Conservation (phyloP, 1,139 yeast genomes). For the Debaryomyces singareniensis region DNA sequence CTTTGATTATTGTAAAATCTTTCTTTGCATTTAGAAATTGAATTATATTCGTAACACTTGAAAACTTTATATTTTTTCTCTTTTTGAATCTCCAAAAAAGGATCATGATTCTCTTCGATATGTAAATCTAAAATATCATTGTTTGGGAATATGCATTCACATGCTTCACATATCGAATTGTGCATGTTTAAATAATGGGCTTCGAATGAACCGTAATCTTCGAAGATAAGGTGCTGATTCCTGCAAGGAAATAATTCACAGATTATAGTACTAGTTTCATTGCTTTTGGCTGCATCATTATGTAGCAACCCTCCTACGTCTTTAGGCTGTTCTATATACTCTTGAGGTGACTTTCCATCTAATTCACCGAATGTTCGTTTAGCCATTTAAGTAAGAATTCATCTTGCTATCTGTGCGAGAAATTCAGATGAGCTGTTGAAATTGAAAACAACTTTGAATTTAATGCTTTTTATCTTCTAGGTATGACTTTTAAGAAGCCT, state of each 20-base stretch:
- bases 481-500: too few species aligned
- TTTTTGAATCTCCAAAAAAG: slow-evolving; percentile 28
- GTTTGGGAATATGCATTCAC: slow-evolving; percentile 38
- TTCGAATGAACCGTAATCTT: slow-evolving; percentile 19
- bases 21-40: slow-evolving; percentile 25
- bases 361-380: not conserved
- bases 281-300: too few species aligned
- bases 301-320: too few species aligned
- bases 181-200: slow-evolving; percentile 19
- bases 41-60: slow-evolving; percentile 27
- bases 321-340: too few species aligned
- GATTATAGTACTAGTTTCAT: too few species aligned
- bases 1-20: slow-evolving; percentile 23
- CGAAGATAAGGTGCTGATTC: slow-evolving; percentile 11
- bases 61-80: slow-evolving; percentile 35
- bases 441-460: too few species aligned
- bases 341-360: too few species aligned
- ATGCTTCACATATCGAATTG: slow-evolving; percentile 31
- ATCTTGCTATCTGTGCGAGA: too few species aligned
- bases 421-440: too few species aligned
- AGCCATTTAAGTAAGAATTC: not conserved
- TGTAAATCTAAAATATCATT: slow-evolving; percentile 37
- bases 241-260: too few species aligned
- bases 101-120: slow-evolving; percentile 48
- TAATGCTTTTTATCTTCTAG: too few species aligned